These are phyloP conservation scores for Cyathus striatus DNA, from an alignment of 768 basidiomycete species.

Conservation along the genomic window DNA sequence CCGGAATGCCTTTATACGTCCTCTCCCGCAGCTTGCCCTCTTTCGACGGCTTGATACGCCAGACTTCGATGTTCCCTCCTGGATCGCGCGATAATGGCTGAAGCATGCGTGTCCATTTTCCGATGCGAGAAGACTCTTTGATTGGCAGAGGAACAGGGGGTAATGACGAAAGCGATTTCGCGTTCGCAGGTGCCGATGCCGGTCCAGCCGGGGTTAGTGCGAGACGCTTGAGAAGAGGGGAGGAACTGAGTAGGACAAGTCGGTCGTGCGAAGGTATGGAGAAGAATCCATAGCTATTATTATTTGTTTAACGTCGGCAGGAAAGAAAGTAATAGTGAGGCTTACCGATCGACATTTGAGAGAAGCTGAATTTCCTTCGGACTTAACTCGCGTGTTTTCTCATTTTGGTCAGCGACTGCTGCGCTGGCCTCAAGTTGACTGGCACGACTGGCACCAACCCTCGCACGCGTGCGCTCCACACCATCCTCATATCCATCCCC, in stretches of 20 bases:
- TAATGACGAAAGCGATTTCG: slow-evolving; percentile 39
- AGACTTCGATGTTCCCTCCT: slow-evolving; percentile 73
- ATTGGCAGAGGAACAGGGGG: slow-evolving; percentile 41
- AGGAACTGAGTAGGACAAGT: slow-evolving; percentile 62
- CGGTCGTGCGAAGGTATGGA: slow-evolving; percentile 77
- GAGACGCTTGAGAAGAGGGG: slow-evolving; percentile 59
- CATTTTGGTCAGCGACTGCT: slow-evolving; percentile 49
- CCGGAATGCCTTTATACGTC: slow-evolving; percentile 94
- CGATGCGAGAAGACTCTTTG: slow-evolving; percentile 74
- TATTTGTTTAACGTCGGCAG: slow-evolving; percentile 5
- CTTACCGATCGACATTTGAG: slow-evolving; percentile 82
- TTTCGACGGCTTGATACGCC: slow-evolving; percentile 65
- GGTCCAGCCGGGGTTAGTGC: slow-evolving; percentile 39
- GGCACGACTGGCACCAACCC: slow-evolving; percentile 47
- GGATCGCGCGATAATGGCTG: slow-evolving; percentile 59
- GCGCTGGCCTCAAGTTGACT: slow-evolving; percentile 57
- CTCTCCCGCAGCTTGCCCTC: slow-evolving; percentile 66
- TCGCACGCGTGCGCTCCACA: slow-evolving; percentile 85
- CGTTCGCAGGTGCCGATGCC: slow-evolving; percentile 37
- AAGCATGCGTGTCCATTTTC: slow-evolving; percentile 94
- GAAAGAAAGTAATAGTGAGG: slow-evolving; percentile 6
- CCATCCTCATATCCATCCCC: slow-evolving; percentile 96
- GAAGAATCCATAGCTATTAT: slow-evolving; percentile 87
- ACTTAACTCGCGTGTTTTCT: slow-evolving; percentile 63
- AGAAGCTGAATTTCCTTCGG: slow-evolving; percentile 73